Conservation (phyloP, 176 grass and related monocot species). For the Carex scoparia region DNA sequence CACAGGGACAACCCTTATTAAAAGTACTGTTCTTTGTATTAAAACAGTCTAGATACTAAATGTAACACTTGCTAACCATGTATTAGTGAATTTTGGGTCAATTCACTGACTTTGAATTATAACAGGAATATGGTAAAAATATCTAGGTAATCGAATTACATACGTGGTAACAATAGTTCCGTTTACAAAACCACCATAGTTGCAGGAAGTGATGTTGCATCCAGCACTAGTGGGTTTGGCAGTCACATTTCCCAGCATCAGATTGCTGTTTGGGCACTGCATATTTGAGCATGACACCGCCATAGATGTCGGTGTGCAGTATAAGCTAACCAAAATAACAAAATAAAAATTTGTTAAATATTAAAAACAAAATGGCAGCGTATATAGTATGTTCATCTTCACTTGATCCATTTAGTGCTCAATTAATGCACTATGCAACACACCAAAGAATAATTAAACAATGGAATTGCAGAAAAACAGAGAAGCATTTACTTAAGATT, state of each 20-base stretch:
- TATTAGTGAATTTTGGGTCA: background rate
- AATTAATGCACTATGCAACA: background rate
- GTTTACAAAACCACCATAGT: conserved; percentile 79
- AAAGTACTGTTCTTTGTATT: background rate
- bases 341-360: background rate
- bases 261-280: conserved; percentile 73
- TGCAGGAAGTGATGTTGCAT: conserved; percentile 86
- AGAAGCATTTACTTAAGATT: conserved; percentile 68
- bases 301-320: conserved; percentile 70
- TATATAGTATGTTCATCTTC: background rate
- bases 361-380: background rate
- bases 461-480: background rate
- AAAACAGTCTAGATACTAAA: background rate
- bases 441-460: background rate
- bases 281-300: conserved; percentile 76
- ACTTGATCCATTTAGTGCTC: background rate
- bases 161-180: conserved; percentile 71
- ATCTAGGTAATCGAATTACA: conserved; percentile 11
- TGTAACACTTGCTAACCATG: background rate
- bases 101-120: background rate
- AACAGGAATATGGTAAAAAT: background rate
- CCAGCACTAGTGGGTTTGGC: conserved; percentile 47
- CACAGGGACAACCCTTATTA: background rate
- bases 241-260: conserved; percentile 71
- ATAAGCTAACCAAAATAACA: conserved; percentile 47